Conservation (phyloP, 208 protist genomes). For the Leishmania aethiopica region DNA sequence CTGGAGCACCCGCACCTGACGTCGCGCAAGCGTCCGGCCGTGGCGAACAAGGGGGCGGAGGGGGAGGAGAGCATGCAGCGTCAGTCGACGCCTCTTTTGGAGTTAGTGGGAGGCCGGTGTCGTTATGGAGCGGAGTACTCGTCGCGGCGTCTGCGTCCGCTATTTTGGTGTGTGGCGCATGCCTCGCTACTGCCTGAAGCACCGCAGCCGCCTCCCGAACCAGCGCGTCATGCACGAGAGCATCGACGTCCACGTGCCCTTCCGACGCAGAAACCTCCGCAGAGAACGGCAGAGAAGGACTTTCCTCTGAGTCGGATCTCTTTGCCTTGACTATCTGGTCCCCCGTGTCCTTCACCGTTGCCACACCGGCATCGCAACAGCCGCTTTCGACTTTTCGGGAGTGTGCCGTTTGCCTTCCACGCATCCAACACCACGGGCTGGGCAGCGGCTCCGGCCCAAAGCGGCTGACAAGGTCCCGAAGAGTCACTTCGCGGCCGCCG, state of each 20-base stretch:
- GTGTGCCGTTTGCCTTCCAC: too few species aligned
- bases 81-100: too few species aligned
- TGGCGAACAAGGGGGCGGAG: not conserved
- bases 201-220: slow-evolving; percentile 12
- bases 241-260: not conserved
- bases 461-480: not conserved
- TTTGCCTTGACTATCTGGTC: not conserved
- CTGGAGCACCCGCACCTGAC: not conserved
- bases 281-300: not conserved
- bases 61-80: not conserved
- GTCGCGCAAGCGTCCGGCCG: not conserved
- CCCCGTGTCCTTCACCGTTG: not conserved
- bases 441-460: slow-evolving; percentile 10
- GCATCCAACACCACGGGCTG: not conserved
- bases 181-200: not conserved
- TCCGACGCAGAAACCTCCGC: not conserved
- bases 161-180: not conserved
- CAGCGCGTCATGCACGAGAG: slow-evolving; percentile 13
- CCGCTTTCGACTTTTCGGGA: not conserved
- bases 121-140: not conserved
- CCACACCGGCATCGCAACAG: not conserved
- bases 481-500: not conserved
- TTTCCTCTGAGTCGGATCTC: not conserved
- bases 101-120: not conserved
- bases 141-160: not conserved